Base-by-base conservation (phyloP, 352 stramenopile genomes). In the Phytophthora kernoviae region DNA sequence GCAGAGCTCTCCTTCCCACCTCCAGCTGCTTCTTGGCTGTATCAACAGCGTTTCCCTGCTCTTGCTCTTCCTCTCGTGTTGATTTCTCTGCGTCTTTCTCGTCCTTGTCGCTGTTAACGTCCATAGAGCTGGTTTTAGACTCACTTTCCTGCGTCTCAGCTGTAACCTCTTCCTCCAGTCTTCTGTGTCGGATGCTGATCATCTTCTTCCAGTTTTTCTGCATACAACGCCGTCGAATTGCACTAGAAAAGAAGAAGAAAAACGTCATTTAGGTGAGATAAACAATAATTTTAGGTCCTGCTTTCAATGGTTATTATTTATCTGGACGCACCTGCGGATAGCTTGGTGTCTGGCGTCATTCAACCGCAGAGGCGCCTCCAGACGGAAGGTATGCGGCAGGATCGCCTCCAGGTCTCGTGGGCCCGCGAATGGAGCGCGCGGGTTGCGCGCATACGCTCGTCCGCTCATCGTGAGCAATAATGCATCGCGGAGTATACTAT, bases 171-270 rank as follows among this genome's bases (percentile, higher is more conserved):
- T 71, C 59, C 27, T 57, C 32, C 33, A 79, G 62, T 39, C 77
- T 67, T 27, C 42, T 46, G 42, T 84, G 79, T 27, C 77, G 67
- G 20, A 87, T 52, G 15, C 65, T 80, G 42, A 92, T 73, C 62
- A 92, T 63, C 54, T 92, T 92, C 53, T 81, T 79, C 83, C 83
- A 92, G 72, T 92, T 92, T 46, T 91, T 91, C 60, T 91, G 79
- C 69, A 76, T 84, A 47, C 79, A 90, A 36, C 74, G 79, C 24
- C 76, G 58, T 18, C 79, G 79, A 32, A 91, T 91, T 14, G 65
- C 78, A 48, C 82, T 91, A 14, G 15, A 43, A 43, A 21, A 21
- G 1, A 15, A 43, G 8, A 4, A 9, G 4, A 11, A 43, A 21
- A 21, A 18, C 12, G n/a, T 7, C 20, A 2, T 2, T 18, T 43